These are phyloP conservation scores for Penicillium sp. DNA, from an alignment of 2,329 filamentous ascomycete species.

Conservation along the genomic window DNA sequence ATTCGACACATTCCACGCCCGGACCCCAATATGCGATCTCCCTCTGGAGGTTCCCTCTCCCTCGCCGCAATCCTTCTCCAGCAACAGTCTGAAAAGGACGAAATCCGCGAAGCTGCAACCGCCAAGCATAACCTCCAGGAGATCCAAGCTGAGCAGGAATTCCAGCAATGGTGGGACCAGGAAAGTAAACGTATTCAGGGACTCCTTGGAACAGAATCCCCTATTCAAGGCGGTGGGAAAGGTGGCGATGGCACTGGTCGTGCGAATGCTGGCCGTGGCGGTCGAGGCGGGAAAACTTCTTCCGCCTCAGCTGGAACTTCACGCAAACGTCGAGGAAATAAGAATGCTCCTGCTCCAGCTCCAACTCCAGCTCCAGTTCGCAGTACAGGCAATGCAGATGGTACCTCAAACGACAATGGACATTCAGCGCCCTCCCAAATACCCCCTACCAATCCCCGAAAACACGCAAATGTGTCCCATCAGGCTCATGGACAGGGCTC, in stretches of 20 bases:
- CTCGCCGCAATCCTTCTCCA: slow-evolving; percentile 85
- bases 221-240: slow-evolving; percentile 11
- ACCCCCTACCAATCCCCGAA: slow-evolving; percentile 6
- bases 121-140: slow-evolving; percentile 87
- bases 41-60: slow-evolving; percentile 62
- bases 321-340: slow-evolving; percentile 18
- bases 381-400: background rate
- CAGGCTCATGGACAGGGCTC: slow-evolving; percentile 8
- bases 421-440: background rate
- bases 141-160: slow-evolving; percentile 94
- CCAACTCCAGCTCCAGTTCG: too few species aligned
- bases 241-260: background rate
- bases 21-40: slow-evolving; percentile 36
- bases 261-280: too few species aligned
- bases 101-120: slow-evolving; percentile 67
- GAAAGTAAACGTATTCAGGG: slow-evolving; percentile 35
- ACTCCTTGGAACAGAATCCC: slow-evolving; percentile 21
- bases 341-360: background rate
- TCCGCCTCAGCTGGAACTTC: slow-evolving; percentile 6
- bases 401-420: slow-evolving; percentile 4
- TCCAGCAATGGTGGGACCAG: slow-evolving; percentile 60
- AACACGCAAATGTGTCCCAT: slow-evolving; percentile 10
- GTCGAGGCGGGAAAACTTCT: slow-evolving; percentile 13
- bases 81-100: slow-evolving; percentile 77
- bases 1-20: slow-evolving; percentile 46